Conservation (phyloP, 345 rosid genomes). For the Trapa incisa region DNA sequence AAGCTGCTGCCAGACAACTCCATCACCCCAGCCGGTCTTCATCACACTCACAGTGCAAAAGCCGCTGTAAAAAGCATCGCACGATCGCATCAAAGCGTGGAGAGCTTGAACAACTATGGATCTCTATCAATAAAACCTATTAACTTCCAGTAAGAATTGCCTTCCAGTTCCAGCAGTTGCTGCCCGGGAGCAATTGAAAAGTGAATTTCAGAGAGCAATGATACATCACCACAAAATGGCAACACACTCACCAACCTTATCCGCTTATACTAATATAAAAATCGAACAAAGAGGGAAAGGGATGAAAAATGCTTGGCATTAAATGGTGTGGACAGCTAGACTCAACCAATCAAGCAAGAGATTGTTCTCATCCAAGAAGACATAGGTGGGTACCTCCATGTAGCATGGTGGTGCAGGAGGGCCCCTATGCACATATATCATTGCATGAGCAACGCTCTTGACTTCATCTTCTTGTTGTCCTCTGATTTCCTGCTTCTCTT, state of each 20-base stretch:
- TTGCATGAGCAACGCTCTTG: background rate
- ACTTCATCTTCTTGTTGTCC: background rate
- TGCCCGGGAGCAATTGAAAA: slow-evolving; percentile 2
- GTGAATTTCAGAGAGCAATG: background rate
- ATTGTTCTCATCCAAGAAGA: slow-evolving; percentile 80
- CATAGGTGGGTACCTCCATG: slow-evolving; percentile 82
- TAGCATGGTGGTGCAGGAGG: slow-evolving; percentile 66
- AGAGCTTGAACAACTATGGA: background rate
- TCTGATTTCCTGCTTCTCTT: too few relatives aligned
- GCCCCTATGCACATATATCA: background rate
- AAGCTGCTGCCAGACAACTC: too few relatives aligned
- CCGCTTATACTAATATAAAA: slow-evolving; percentile 2
- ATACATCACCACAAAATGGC: background rate
- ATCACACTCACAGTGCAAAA: background rate
- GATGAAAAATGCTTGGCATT: background rate
- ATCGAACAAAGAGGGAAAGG: background rate
- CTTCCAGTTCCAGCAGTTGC: background rate
- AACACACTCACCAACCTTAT: slow-evolving; percentile 30
- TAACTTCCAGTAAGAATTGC: background rate
- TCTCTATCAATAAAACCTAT: background rate
- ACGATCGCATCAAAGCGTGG: background rate
- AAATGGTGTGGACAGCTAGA: background rate
- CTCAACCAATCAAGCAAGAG: slow-evolving; percentile 63
- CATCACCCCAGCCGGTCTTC: too few relatives aligned
- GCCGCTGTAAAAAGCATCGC: background rate